Percentiles rank a stretch among this genome's conserved stretches.
phyloP scores from a whole-genome alignment of 2,329 filamentous ascomycete species.

The Scortechinia acanthostroma region DNA sequence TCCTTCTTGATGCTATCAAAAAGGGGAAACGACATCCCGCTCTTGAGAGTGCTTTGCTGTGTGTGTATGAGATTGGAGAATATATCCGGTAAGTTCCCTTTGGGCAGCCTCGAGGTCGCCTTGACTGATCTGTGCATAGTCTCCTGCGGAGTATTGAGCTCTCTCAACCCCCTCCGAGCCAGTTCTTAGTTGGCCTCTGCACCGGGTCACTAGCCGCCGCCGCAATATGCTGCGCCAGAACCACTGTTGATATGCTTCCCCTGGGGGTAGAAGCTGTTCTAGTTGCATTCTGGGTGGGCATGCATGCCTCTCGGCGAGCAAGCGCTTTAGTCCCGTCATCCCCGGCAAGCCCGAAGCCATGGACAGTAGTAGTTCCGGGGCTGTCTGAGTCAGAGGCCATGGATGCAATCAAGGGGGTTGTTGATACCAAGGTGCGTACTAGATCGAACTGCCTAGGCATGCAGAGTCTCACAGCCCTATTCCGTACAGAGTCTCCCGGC shows the following conservation, averaged over 20 bases:
- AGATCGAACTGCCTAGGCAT: conserved; percentile 5
- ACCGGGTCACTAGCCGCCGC: conserved; percentile 66
- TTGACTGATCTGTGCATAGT: too few species aligned
- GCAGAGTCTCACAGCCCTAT: conserved; percentile 4
- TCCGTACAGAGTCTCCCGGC: conserved; percentile 31
- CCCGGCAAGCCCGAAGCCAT: conserved; percentile 42
- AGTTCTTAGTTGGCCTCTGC: conserved; percentile 59
- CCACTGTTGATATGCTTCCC: conserved; percentile 51
- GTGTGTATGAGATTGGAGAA: not conserved
- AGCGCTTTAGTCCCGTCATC: conserved; percentile 29
- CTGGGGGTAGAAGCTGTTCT: conserved; percentile 57
- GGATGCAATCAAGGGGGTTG: conserved; percentile 4
- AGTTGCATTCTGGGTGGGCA: conserved; percentile 59
- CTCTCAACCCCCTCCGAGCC: conserved; percentile 16
- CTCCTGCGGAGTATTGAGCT: too few species aligned
- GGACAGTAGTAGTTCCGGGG: conserved; percentile 61
- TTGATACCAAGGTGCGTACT: conserved; percentile 9
- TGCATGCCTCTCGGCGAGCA: conserved; percentile 41
- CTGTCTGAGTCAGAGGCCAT: conserved; percentile 40
- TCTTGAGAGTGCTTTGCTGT: not conserved
- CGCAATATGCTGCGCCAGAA: conserved; percentile 56
- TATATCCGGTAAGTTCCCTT: not conserved
- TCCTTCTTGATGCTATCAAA: not conserved
- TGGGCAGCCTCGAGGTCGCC: too few species aligned
- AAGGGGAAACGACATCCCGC: not conserved